Evolutionary conservation across 495 filamentous ascomycete species (phyloP), one percentile per base, ranked within the genome.

Genomic region (Clohesyomyces aquaticus): DNA sequence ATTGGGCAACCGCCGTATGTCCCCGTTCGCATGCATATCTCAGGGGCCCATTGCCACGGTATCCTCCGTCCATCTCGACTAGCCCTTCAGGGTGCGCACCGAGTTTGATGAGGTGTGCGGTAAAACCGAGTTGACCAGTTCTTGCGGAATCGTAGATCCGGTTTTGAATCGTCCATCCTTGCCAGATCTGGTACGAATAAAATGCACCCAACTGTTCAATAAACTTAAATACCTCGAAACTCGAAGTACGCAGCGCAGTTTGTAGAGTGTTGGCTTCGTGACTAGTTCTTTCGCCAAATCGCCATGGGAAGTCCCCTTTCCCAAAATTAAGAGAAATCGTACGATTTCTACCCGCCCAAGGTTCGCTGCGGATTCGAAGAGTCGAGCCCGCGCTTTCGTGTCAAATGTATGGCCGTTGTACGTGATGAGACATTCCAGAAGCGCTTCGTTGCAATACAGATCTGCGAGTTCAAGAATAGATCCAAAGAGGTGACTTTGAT

Each of bases 31-130:
- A 11, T 22, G 45, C 45, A 21, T 8, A 11, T 8, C 19, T 9
- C 8, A 48, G 10, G 10, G 19, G 45, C 8, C 19, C 45, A 48
- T 48, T 48, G 9, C 10, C 10, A 11, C 45, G 11, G 21, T 10
- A 8, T 11, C 9, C 21, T 19, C 8, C 8, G 19, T 19, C 45
- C 10, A 11, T 10, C 10, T 48, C 10, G 19, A 9, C 21, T 11
- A 48, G 10, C 9, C 35, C 35, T 41, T 41, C 9, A n/a, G 35
- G 9, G n/a, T 41, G 35, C 35, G 35, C 35, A 41, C 35, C 35
- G n/a, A 41, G 35, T 9, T 41, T 41, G 35, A 41, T 41, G 35
- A 41, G 35, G 35, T 41, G n/a, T n/a, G 35, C n/a, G 35, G n/a
- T 9, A 9, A n/a, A 9, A 41, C n/a, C 35, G 9, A 41, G 35